These are phyloP conservation scores for Botrytis medusae DNA, from an alignment of 2,329 filamentous ascomycete genomes.

Conservation along the genomic window DNA sequence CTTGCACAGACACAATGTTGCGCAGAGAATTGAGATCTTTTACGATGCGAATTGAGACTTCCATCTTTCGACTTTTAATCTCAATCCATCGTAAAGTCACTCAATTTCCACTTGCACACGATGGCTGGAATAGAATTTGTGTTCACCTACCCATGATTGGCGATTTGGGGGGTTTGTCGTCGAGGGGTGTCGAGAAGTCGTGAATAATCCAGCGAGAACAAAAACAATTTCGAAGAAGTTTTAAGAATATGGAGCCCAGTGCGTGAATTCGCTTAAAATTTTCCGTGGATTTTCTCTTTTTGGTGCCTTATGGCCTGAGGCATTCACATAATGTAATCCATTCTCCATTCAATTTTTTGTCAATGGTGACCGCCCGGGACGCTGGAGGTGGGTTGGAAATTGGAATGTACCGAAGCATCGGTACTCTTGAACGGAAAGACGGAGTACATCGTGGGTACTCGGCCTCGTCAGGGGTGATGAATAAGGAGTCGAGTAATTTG, in stretches of 20 bases:
- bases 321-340: not conserved
- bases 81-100: slow-evolving; percentile 27
- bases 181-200: slow-evolving; percentile 22
- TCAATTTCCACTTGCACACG: slow-evolving; percentile 41
- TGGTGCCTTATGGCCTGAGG: not conserved
- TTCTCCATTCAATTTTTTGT: not conserved
- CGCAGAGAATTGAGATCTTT: slow-evolving; percentile 36
- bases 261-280: slow-evolving; percentile 22
- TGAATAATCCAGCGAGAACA: slow-evolving; percentile 13
- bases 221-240: slow-evolving; percentile 23
- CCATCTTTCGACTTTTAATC: slow-evolving; percentile 27
- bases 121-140: slow-evolving; percentile 39
- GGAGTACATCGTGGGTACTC: not conserved
- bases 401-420: slow-evolving; percentile 7
- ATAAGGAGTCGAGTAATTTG: not conserved
- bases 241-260: slow-evolving; percentile 20
- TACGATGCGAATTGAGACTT: slow-evolving; percentile 21
- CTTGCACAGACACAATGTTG: slow-evolving; percentile 39
- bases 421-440: not conserved
- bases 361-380: not conserved
- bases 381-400: not conserved
- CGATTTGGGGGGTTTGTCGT: slow-evolving; percentile 33
- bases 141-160: slow-evolving; percentile 43
- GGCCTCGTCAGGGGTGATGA: not conserved
- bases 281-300: not conserved